These are phyloP conservation scores for Plasmodium coatneyi DNA, from an alignment of 169 alveolate genomes.

Conservation along the genomic window DNA sequence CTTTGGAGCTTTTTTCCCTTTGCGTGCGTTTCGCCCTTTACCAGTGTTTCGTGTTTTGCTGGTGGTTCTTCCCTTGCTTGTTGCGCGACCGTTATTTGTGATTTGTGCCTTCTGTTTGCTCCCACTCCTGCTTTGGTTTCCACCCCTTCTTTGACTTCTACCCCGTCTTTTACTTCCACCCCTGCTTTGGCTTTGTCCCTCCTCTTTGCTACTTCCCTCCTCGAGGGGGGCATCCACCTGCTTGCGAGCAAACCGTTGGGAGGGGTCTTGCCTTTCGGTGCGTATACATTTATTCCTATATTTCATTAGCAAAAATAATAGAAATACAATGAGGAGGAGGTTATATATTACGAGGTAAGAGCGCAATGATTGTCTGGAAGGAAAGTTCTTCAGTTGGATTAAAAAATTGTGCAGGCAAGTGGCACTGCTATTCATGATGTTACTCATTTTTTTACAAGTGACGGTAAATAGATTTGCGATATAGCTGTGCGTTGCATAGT, in stretches of 20 bases:
- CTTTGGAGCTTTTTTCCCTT: background rate
- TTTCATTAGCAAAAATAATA: slow-evolving; percentile 15
- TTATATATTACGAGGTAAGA: background rate
- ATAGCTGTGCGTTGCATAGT: background rate
- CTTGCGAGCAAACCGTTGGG: background rate
- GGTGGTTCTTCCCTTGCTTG: background rate
- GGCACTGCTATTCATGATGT: background rate
- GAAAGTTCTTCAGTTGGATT: background rate
- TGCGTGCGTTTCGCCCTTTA: background rate
- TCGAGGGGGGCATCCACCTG: background rate
- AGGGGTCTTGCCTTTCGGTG: background rate
- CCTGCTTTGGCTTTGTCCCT: background rate
- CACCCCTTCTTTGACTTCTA: background rate
- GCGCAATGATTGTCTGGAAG: background rate
- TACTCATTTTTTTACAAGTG: slow-evolving; percentile 11
- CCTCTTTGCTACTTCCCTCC: background rate
- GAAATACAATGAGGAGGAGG: background rate
- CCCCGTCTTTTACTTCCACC: background rate
- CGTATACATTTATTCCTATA: background rate
- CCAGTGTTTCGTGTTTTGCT: background rate
- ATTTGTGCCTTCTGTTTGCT: background rate
- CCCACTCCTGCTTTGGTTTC: background rate
- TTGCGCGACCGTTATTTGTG: background rate
- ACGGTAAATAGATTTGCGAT: background rate
- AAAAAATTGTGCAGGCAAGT: background rate